Percentiles rank a stretch among this genome's conserved stretches.
Evolutionary conservation across 225 moss, liverwort and hornwort genomes (phyloP).

Genomic region (Bryum argenteum): DNA sequence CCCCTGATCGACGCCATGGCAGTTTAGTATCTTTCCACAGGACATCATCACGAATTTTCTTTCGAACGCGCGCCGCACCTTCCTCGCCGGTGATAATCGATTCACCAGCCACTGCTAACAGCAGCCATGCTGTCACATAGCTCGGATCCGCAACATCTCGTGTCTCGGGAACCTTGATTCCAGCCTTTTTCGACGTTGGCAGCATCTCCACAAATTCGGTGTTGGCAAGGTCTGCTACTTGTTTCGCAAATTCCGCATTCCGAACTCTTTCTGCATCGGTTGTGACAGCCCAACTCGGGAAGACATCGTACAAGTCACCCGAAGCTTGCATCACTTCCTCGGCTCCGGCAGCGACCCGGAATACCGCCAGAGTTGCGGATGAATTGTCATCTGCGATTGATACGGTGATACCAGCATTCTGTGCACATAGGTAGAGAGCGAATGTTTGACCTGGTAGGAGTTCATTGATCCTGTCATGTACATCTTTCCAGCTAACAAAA

Average conservation of each 20-base stretch:
- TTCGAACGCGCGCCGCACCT: neutral
- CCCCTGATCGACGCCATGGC: conserved; percentile 31
- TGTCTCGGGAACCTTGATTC: neutral
- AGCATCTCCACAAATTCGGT: conserved; percentile 4
- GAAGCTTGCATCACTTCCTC: no score
- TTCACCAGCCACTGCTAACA: conserved; percentile 22
- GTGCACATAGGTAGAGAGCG: no score
- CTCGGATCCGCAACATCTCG: conserved; percentile 24
- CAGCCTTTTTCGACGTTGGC: conserved; percentile 4
- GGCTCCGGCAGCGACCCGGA: no score
- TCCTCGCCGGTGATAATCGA: conserved; percentile 8
- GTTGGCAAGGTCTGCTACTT: conserved; percentile 21
- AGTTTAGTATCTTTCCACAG: neutral
- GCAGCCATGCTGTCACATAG: conserved; percentile 25
- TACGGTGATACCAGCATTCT: no score
- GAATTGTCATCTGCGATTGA: no score
- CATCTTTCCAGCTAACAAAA: no score
- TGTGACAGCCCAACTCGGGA: conserved; percentile 24
- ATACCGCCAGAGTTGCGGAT: no score
- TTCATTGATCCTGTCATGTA: no score
- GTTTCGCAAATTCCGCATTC: conserved; percentile 15
- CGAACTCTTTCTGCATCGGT: conserved; percentile 8
- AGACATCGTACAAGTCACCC: neutral
- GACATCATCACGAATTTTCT: conserved; percentile 30
- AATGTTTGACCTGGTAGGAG: no score